phyloP scores from a whole-genome alignment of 2,329 filamentous ascomycete species.

The Cladophialophora exuberans region DNA sequence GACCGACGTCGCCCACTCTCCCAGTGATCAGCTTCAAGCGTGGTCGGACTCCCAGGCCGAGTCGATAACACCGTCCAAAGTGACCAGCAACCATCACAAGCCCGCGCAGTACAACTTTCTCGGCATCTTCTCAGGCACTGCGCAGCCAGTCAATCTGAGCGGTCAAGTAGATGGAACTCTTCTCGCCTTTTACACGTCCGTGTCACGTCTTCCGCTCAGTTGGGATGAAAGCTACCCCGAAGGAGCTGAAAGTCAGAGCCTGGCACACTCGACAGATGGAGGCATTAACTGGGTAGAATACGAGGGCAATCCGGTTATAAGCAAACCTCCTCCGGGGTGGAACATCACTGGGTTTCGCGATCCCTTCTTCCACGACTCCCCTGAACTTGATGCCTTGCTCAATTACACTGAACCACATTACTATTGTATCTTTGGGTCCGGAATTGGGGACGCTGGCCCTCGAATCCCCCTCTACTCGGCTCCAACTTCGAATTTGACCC shows the following conservation, averaged over 20 bases:
- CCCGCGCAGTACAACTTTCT: slow-evolving; percentile 40
- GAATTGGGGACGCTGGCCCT: slow-evolving; percentile 38
- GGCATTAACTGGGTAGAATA: slow-evolving; percentile 53
- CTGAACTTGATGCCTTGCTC: slow-evolving; percentile 7
- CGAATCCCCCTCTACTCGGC: slow-evolving; percentile 44
- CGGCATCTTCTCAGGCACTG: slow-evolving; percentile 47
- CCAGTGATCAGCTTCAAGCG: slow-evolving; percentile 34
- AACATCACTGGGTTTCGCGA: slow-evolving; percentile 51
- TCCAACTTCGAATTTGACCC: slow-evolving; percentile 23
- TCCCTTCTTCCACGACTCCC: slow-evolving; percentile 36
- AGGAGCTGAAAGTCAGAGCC: slow-evolving; percentile 51
- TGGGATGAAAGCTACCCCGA: slow-evolving; percentile 49
- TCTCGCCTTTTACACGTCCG: slow-evolving; percentile 53
- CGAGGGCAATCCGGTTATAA: slow-evolving; percentile 50
- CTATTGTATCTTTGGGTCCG: slow-evolving; percentile 13
- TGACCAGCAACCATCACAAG: not conserved
- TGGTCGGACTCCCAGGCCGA: not conserved
- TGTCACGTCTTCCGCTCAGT: slow-evolving; percentile 49
- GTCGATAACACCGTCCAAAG: not conserved
- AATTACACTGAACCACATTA: slow-evolving; percentile 13
- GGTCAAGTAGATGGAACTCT: slow-evolving; percentile 45
- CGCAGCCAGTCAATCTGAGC: slow-evolving; percentile 34
- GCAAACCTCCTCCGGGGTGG: slow-evolving; percentile 34
- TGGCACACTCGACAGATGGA: slow-evolving; percentile 51
- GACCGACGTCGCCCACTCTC: slow-evolving; percentile 34